Conservation (phyloP, 2,329 filamentous ascomycete genomes). For the Fusarium tjaetaba region DNA sequence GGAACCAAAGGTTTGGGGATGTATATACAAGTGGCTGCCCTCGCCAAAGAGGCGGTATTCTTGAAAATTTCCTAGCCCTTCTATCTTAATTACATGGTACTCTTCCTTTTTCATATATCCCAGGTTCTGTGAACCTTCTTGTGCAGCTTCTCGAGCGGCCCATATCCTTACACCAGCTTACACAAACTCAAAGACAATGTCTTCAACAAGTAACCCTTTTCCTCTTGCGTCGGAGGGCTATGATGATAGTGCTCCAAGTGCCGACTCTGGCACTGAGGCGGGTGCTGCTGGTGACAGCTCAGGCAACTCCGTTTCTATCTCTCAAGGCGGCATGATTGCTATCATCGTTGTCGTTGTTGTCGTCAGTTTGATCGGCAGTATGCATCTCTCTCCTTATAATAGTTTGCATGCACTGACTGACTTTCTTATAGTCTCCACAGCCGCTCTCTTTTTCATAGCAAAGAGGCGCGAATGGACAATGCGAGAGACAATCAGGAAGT, state of each 20-base stretch:
- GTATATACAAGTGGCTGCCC: constrained; percentile 41
- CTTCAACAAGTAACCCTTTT: constrained; percentile 52
- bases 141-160: background rate
- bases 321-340: constrained; percentile 75
- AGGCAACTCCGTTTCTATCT: constrained; percentile 68
- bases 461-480: constrained; percentile 89
- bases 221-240: constrained; percentile 56
- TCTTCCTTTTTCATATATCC: constrained; percentile 12
- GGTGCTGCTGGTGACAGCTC: constrained; percentile 73
- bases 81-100: constrained; percentile 9
- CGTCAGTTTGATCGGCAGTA: constrained; percentile 76
- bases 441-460: constrained; percentile 78
- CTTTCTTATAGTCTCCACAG: constrained; percentile 63
- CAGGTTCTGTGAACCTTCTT: constrained; percentile 36
- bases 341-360: constrained; percentile 77
- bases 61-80: background rate
- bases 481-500: constrained; percentile 75
- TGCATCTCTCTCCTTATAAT: constrained; percentile 41
- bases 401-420: constrained; percentile 29
- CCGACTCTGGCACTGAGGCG: constrained; percentile 60
- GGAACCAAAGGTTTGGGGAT: constrained; percentile 17
- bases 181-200: constrained; percentile 47
- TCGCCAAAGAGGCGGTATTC: constrained; percentile 5
- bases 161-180: constrained; percentile 7
- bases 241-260: constrained; percentile 49